Evolutionary conservation across 345 rosid genomes (phyloP), one percentile per base, ranked within the genome.

Genomic region (Aquilaria malaccensis): DNA sequence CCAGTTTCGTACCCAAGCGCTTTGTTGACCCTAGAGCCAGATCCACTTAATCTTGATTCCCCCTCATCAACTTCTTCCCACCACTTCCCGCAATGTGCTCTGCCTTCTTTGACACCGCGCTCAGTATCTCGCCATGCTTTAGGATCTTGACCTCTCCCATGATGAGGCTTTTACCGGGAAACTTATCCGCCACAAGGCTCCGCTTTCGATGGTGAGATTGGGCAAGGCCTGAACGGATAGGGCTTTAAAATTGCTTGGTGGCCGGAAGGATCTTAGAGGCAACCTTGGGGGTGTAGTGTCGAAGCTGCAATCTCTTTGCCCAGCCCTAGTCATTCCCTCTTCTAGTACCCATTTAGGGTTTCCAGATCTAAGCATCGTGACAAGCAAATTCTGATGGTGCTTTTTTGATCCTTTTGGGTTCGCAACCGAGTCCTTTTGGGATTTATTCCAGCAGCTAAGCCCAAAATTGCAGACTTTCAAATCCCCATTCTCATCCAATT

Each of bases 61-160:
- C 22, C 22, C 22, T 22, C 22, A 22, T 22, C 13, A 41, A 29
- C 29, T 73, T 66, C 3, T 53, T 65, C 37, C 3, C 65, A 54
- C 65, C 66, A 58, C 56, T 31, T 31, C 33, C 13, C 3, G 13
- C 0, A 2, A 4, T 43, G 45, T 15, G 31, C 41, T 13, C 30
- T 1, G 53, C 41, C 51, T 30, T 49, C 56, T 55, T 57, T 55
- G 15, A 52, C 13, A 45, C 22, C 0, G 56, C 11, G 52, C 47
- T 57, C 48, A 75, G 64, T 3, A 77, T 6, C 60, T 83, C 87
- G 37, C 87, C 89, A 58, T 89, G 95, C 62, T 77, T 84, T 63
- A 83, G 64, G 74, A 85, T 83, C 84, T 72, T 79, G 55, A 85
- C 86, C 69, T 83, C 70, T 15, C 76, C 91, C 80, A 79, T 75